Evolutionary conservation across 148 eudicot genomes (phyloP), one percentile per base, ranked within the genome.

Genomic region (Oxyria digyna): DNA sequence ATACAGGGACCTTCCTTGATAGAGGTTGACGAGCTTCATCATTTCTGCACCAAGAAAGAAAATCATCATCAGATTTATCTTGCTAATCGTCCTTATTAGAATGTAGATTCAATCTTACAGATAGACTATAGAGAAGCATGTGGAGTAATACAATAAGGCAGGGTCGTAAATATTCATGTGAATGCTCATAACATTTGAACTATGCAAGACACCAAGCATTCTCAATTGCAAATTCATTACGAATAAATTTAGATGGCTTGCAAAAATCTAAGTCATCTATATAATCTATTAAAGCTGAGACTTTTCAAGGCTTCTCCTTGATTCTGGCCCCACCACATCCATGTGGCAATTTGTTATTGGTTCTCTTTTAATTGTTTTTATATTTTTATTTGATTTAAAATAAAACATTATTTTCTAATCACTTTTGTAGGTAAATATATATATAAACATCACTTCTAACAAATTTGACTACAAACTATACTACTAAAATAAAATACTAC

Each of bases 11-110:
- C 84, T 85, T 85, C 72, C 89, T 85, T 23, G 89, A 83, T 62
- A 85, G 84, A 42, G 89, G 89, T 21, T 85, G 89, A 0, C 89
- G 78, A 24, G 87, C 85, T 71, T 85, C 89, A 79, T 85, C 89
- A 73, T 81, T 86, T 83, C 90, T 86, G 78, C 59, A 52, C 59
- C 59, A 21, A 52, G n/a, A n/a, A 10, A 52, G 9, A 52, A 21
- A 52, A 21, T 2, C 29, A 52, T 52, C 59, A 21, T 29, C 59
- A 52, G 9, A 52, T 20, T 8, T 8, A 2, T 29, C 2, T 52
- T 7, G 27, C 11, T 6, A 52, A 24, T 8, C 26, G 11, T 18
- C 3, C 59, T 8, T 20, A 52, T 14, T 15, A 17, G 48, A 10
- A 43, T 13, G 48, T 43, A 14, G 48, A 43, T 10, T 10, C 48